Evolutionary conservation across 139 green algal species (phyloP).

Genomic region (Tetradesmus lagerheimii): DNA sequence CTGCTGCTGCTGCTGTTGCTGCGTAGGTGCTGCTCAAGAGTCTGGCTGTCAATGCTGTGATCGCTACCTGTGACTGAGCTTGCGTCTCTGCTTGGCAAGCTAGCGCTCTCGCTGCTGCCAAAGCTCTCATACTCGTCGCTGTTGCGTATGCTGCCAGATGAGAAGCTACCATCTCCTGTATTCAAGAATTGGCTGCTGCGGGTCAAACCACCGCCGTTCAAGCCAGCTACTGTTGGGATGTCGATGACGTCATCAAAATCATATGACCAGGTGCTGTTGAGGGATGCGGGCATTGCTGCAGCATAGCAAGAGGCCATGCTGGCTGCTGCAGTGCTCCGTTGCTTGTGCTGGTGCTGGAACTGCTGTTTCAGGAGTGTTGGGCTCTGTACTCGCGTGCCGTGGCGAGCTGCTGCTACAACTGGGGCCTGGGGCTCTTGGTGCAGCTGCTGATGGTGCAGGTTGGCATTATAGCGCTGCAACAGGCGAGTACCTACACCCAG

Average conservation of each 20-base stretch:
- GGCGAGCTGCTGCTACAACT: not conserved
- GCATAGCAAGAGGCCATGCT: not conserved
- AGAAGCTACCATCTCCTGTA: not conserved
- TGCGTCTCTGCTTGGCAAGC: not conserved
- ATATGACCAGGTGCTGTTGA: constrained; percentile 5
- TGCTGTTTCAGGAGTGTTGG: not conserved
- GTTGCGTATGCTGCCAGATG: not conserved
- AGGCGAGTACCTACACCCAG: not conserved
- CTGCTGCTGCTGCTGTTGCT: not conserved
- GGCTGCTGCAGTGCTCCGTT: not conserved
- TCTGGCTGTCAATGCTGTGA: not conserved
- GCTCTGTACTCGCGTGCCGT: not conserved
- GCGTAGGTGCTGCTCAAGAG: not conserved
- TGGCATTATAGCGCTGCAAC: not conserved
- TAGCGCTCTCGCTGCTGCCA: constrained; percentile 9
- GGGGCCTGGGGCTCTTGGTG: not conserved
- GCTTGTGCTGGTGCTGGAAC: not conserved
- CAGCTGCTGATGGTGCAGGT: not conserved
- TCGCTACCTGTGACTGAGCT: not conserved
- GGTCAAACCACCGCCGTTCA: constrained; percentile 1
- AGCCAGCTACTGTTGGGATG: not conserved
- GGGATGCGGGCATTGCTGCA: not conserved
- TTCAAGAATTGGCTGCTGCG: not conserved
- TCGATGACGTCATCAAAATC: not conserved
- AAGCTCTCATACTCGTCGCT: constrained; percentile 25